Percentiles rank a stretch among this genome's conserved stretches.
phyloP scores from a whole-genome alignment of 208 protist genomes.

The Trypanosomatidae sp. region DNA sequence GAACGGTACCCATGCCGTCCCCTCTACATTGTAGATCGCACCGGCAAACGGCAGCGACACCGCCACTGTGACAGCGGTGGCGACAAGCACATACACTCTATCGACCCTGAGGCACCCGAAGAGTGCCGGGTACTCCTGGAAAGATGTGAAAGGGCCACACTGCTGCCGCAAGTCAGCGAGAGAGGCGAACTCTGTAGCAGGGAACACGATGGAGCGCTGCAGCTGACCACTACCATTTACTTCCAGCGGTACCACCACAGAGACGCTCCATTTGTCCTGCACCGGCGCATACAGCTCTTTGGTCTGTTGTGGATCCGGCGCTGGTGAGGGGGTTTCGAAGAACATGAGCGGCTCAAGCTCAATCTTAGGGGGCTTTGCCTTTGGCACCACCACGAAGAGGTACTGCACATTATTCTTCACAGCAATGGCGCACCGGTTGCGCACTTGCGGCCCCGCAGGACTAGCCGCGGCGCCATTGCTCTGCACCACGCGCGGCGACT shows the following conservation, averaged over 20 bases:
- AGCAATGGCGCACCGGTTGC: constrained; percentile 60
- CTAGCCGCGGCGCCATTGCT: not conserved
- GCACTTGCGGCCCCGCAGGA: not conserved
- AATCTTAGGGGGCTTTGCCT: constrained; percentile 24
- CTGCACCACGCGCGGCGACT: constrained; percentile 2
- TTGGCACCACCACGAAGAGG: constrained; percentile 65
- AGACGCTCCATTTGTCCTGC: constrained; percentile 33
- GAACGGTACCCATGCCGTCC: constrained; percentile 78
- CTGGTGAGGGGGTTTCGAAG: constrained; percentile 42
- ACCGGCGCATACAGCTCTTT: constrained; percentile 30
- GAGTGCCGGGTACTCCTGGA: constrained; percentile 60
- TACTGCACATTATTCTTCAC: constrained; percentile 48
- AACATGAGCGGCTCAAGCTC: constrained; percentile 71
- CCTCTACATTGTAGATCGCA: constrained; percentile 52
- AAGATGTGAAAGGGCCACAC: constrained; percentile 66
- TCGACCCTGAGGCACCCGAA: constrained; percentile 81
- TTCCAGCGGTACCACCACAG: constrained; percentile 41
- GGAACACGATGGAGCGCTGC: constrained; percentile 44
- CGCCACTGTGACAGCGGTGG: constrained; percentile 36
- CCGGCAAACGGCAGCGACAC: constrained; percentile 56
- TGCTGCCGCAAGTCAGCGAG: constrained; percentile 45
- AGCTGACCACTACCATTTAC: constrained; percentile 62
- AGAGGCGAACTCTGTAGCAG: constrained; percentile 54
- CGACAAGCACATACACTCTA: constrained; percentile 81
- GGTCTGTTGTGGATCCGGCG: constrained; percentile 6